phyloP scores from a whole-genome alignment of 2,329 filamentous ascomycete genomes.

The Talaromyces amestolkiae region DNA sequence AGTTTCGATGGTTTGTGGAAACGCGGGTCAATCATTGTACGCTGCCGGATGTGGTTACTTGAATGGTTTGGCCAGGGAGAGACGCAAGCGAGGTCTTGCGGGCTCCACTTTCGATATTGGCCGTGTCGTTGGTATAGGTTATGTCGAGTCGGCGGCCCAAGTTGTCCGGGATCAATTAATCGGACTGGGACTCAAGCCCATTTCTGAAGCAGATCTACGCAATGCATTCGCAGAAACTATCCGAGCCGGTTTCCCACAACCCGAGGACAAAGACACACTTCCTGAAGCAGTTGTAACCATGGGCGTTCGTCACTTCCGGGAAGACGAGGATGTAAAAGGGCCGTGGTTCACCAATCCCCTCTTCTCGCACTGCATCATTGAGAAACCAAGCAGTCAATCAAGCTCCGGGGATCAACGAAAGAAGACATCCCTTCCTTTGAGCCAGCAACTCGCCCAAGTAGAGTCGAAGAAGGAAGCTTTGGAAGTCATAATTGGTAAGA shows the following conservation, averaged over 20 bases:
- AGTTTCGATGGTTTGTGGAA: neutral
- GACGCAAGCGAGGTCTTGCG: conserved; percentile 19
- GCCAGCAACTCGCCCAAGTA: neutral
- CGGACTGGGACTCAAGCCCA: conserved; percentile 13
- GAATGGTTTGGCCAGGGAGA: conserved; percentile 19
- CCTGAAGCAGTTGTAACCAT: conserved; percentile 7
- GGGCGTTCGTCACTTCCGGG: conserved; percentile 14
- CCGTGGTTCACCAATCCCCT: neutral
- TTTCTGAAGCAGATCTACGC: conserved; percentile 53
- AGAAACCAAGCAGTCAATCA: neutral
- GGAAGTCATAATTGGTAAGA: neutral
- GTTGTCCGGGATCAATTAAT: neutral
- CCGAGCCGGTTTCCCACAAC: conserved; percentile 39
- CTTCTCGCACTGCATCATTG: neutral
- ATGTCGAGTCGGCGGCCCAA: conserved; percentile 17
- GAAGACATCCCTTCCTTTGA: neutral
- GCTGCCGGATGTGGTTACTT: conserved; percentile 22
- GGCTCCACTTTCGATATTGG: conserved; percentile 30
- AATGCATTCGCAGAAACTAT: conserved; percentile 55
- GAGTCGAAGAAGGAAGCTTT: neutral
- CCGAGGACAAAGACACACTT: neutral
- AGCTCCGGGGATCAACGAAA: neutral
- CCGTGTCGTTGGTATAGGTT: conserved; percentile 30
- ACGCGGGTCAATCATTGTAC: conserved; percentile 2
- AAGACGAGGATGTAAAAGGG: neutral